These are phyloP conservation scores for Suillus sp. DNA, from an alignment of 768 basidiomycete species.

Conservation along the genomic window DNA sequence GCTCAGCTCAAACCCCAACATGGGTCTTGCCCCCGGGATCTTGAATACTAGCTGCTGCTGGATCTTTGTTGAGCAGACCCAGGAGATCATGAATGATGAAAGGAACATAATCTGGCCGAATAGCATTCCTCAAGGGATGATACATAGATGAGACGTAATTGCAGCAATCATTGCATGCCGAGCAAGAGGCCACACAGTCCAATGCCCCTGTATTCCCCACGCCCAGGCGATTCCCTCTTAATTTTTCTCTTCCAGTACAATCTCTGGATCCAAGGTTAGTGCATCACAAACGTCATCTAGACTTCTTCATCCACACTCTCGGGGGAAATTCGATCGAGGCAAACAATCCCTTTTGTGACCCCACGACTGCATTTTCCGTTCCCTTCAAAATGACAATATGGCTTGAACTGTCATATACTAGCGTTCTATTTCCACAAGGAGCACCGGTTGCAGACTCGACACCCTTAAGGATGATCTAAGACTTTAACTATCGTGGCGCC, in stretches of 20 bases:
- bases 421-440: conserved; percentile 36
- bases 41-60: no score
- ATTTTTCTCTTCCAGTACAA: no score
- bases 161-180: conserved; percentile 20
- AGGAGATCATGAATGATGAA: conserved; percentile 21
- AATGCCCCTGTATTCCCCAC: conserved; percentile 6
- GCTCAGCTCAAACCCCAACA: conserved; percentile 19
- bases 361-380: conserved; percentile 26
- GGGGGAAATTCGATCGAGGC: conserved; percentile 27
- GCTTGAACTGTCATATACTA: conserved; percentile 17
- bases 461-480: conserved; percentile 22
- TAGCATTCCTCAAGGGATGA: conserved; percentile 16
- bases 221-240: not conserved
- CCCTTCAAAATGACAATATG: conserved; percentile 31
- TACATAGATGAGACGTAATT: conserved; percentile 27
- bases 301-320: not conserved
- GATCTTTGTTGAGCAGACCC: no score
- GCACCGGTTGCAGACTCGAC: conserved; percentile 26
- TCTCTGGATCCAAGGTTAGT: not conserved
- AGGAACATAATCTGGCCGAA: conserved; percentile 28
- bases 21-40: conserved; percentile 1
- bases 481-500: no score
- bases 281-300: not conserved
- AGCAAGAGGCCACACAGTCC: conserved; percentile 22
- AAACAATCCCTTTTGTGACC: conserved; percentile 35